Evolutionary conservation across 1,139 yeast species (phyloP).

Genomic region (Oligophagozyma castellii): DNA sequence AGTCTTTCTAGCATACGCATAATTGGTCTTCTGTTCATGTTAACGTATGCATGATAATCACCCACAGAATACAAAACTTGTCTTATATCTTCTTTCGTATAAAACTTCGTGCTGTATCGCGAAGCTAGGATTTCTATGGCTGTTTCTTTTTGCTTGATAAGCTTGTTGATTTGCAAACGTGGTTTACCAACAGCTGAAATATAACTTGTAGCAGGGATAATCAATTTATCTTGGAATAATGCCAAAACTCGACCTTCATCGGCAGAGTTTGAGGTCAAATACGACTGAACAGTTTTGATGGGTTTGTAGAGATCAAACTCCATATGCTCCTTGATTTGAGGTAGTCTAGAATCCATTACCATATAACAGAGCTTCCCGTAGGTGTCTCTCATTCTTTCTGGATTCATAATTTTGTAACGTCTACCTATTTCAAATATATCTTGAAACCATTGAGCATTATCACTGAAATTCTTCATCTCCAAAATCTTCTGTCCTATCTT

Average conservation of each 20-base stretch:
- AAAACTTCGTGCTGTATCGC: conserved; percentile 24
- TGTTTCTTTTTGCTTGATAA: conserved; percentile 46
- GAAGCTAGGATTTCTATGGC: conserved; percentile 45
- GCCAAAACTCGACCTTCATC: conserved; percentile 28
- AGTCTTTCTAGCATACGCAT: conserved; percentile 41
- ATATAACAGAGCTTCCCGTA: conserved; percentile 66
- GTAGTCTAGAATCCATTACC: conserved; percentile 66
- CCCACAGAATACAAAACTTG: conserved; percentile 61
- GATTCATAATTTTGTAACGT: conserved; percentile 67
- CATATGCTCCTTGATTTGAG: conserved; percentile 51
- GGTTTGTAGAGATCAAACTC: conserved; percentile 64
- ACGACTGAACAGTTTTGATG: conserved; percentile 42
- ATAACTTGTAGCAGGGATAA: conserved; percentile 50
- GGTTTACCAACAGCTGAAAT: conserved; percentile 44
- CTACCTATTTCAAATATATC: conserved; percentile 59
- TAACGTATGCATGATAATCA: conserved; percentile 58
- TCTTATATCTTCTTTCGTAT: conserved; percentile 42
- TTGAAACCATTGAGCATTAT: conserved; percentile 57
- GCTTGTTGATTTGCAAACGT: conserved; percentile 36
- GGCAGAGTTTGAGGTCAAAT: conserved; percentile 27
- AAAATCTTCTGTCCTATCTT: conserved; percentile 49
- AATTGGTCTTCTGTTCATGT: conserved; percentile 53
- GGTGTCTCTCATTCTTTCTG: conserved; percentile 60
- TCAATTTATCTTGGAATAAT: conserved; percentile 40
- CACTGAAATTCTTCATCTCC: conserved; percentile 47